These are phyloP conservation scores for Climacium dendroides DNA, from an alignment of 225 moss, liverwort and hornwort species.

Conservation along the genomic window DNA sequence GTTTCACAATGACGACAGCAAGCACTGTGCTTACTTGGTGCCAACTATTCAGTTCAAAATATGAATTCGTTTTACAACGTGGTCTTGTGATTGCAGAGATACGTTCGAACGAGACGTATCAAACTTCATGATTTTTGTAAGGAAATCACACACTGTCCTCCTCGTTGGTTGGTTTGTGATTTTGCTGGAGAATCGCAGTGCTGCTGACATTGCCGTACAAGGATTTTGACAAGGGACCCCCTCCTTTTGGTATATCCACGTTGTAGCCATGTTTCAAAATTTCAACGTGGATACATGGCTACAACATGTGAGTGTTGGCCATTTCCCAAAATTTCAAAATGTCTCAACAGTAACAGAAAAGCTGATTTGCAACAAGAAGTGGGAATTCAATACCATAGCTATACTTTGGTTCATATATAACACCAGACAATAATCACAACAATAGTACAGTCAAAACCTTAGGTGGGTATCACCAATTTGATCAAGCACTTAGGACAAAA, in stretches of 20 bases:
- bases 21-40: neutral
- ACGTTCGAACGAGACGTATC: too few species aligned
- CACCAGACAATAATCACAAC: neutral
- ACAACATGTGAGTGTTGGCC: neutral
- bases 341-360: neutral
- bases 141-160: neutral
- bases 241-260: neutral
- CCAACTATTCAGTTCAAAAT: neutral
- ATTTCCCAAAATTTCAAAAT: neutral
- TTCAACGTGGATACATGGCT: neutral
- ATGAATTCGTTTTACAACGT: neutral
- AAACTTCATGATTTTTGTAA: neutral
- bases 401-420: too few species aligned
- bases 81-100: neutral
- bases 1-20: too few species aligned
- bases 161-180: neutral
- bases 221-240: neutral
- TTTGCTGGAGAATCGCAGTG: neutral
- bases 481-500: neutral
- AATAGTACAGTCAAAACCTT: neutral
- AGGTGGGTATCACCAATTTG: neutral
- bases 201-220: neutral
- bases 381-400: neutral
- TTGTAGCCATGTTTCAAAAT: neutral
- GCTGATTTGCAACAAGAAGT: neutral